Base-by-base conservation (phyloP, 768 basidiomycete genomes). In the Termitomyces sp. region DNA sequence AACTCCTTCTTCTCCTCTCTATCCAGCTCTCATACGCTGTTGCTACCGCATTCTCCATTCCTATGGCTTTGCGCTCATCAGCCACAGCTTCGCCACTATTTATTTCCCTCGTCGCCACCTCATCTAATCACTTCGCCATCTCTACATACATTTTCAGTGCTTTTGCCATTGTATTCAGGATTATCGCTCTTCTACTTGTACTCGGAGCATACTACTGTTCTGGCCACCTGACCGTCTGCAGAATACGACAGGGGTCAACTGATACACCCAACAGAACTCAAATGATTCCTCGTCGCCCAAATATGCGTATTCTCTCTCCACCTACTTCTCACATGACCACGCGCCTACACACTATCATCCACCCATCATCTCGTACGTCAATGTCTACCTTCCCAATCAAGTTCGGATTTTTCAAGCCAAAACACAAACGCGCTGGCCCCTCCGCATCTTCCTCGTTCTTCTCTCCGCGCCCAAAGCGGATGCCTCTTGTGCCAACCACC, bases 381-480 rank as follows among this genome's bases (percentile, higher is more conserved):
- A 40, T 24, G 19, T 34, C 46, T 42, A 5, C 15, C 10, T 26
- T 42, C 14, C 56, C 45, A 10, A n/a, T 51, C n/a, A 35, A 22
- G 12, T 30, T 37, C 28, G 21, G 35, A 40, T 8, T 35, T 38
- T n/a, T 26, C 26, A 42, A 28, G 21, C 10, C 21, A 30, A 43
- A 26, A 38, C 54, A 48, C 43, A 56, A 44, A 24, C 54, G 50
- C 19, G 34, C 41, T 11, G 22, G 15, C 10, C 45, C 35, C 19
- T 58, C 59, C 6, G 44, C 49, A 5, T 55, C 53, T 32, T 55
- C 56, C 2, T 57, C 59, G 2, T 57, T 57, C 46, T 58, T 55
- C 54, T 57, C 56, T 26, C 56, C 59, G 2, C 45, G 43, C 12
- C 53, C 53, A 15, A 55, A 60, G 35, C 53, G 54, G 4, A 45